phyloP scores from a whole-genome alignment of 2,329 filamentous ascomycete species.

The Xylaria sp. region DNA sequence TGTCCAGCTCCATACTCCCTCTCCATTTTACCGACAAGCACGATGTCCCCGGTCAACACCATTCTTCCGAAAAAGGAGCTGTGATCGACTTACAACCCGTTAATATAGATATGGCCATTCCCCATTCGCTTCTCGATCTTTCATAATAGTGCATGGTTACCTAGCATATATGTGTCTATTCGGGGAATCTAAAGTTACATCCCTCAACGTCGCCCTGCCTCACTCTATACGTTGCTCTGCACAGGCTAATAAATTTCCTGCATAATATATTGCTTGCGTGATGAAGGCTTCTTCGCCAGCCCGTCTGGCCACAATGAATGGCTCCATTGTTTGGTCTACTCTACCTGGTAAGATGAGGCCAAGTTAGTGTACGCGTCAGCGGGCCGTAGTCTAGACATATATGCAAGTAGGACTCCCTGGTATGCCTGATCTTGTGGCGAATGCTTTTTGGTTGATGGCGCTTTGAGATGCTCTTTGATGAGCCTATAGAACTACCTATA shows the following conservation, averaged over 20 bases:
- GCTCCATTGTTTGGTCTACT: slow-evolving; percentile 12
- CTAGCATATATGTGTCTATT: slow-evolving; percentile 14
- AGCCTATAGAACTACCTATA: neutral
- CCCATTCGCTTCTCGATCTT: slow-evolving; percentile 22
- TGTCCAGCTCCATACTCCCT: slow-evolving; percentile 39
- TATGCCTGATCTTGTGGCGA: neutral
- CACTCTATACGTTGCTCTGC: slow-evolving; percentile 22
- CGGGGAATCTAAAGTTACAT: slow-evolving; percentile 30
- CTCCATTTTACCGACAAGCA: slow-evolving; percentile 44
- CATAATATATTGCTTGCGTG: slow-evolving; percentile 36
- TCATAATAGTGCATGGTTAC: neutral
- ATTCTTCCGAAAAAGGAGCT: slow-evolving; percentile 39
- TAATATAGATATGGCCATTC: slow-evolving; percentile 24
- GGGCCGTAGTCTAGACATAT: slow-evolving; percentile 13
- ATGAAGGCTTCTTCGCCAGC: slow-evolving; percentile 8
- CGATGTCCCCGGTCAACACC: slow-evolving; percentile 28
- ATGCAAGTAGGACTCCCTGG: slow-evolving; percentile 2
- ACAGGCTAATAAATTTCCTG: slow-evolving; percentile 38
- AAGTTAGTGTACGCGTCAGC: slow-evolving; percentile 7
- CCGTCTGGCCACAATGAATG: slow-evolving; percentile 19
- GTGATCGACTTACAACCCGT: slow-evolving; percentile 31
- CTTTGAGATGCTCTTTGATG: neutral
- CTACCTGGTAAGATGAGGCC: slow-evolving; percentile 31
- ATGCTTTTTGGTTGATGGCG: neutral
- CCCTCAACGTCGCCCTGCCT: slow-evolving; percentile 20